Evolutionary conservation across 106 monocot genomes (phyloP), one percentile per base, ranked within the genome.

Genomic region (Acanthochlamys bracteata): DNA sequence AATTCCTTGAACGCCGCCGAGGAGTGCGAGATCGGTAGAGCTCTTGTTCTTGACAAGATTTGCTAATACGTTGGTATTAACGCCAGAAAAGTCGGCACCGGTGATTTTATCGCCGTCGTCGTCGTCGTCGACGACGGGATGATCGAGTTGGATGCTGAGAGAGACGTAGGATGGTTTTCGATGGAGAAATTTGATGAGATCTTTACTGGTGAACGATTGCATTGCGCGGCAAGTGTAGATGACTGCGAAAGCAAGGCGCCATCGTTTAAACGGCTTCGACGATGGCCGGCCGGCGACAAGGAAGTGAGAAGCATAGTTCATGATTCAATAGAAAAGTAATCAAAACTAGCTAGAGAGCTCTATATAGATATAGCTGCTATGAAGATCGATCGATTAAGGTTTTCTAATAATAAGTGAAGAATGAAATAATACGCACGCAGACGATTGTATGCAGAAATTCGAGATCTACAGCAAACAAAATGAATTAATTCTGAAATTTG

Each of bases 1-100:
- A 25, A 84, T 17, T 22, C 70, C 66, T 6, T 17, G 21, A 40
- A 22, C 63, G 40, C 84, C 84, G 4, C 84, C 84, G 33, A 76
- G 66, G 1, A 21, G 41, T 10, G 55, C 24, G 10, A 84, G 43
- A 10, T 41, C 41, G 41, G 39, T 57, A n/a, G 11, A 39, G 21
- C 17, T 25, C 43, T 67, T 73, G 24, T 73, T 63, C 57, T 60
- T 80, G 15, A 74, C 84, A 22, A 77, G 57, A 13, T 19, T 11
- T 26, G 54, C 21, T n/a, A 84, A 33, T 12, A 15, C 16, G 16
- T 39, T 17, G 14, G 56, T 9, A 41, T 23, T 63, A 25, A 24
- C 54, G 17, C 10, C 33, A 13, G 67, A 59, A 2, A 71, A 43
- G n/a, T 57, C 10, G 41, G 65, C 8, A 13, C 24, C 15, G 19